Evolutionary conservation across 257 asterid species (phyloP).

Genomic region (Ballota nigra): DNA sequence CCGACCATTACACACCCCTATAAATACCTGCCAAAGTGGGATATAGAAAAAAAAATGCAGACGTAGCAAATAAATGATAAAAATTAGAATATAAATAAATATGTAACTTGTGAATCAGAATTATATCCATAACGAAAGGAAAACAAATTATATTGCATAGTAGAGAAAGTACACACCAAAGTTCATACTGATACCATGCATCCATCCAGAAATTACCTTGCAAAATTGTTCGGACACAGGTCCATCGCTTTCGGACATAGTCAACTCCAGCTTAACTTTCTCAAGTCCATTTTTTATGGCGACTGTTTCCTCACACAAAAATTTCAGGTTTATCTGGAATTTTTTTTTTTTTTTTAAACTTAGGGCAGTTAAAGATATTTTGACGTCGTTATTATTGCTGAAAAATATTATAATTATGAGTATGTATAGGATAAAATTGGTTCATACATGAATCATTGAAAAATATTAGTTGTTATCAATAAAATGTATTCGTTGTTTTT

Average conservation of each 20-base stretch:
- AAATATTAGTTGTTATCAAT: no score
- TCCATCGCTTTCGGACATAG: conserved; percentile 87
- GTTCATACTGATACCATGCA: not conserved
- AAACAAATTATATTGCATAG: not conserved
- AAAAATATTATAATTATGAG: no score
- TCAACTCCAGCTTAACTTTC: conserved; percentile 78
- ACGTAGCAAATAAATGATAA: not conserved
- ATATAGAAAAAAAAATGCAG: not conserved
- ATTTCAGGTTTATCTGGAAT: conserved; percentile 75
- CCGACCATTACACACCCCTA: no score
- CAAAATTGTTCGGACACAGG: conserved; percentile 66
- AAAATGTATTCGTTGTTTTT: no score
- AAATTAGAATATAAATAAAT: not conserved
- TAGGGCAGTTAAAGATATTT: conserved; percentile 21
- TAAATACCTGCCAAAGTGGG: no score
- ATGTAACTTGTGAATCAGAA: not conserved
- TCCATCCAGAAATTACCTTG: conserved; percentile 54
- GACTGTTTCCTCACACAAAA: conserved; percentile 94
- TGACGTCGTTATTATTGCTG: conserved; percentile 2
- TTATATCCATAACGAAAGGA: not conserved
- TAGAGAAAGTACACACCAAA: conserved; percentile 4
- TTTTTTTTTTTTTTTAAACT: no score
- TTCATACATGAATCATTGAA: no score
- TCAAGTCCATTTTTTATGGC: conserved; percentile 91
- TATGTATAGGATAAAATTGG: no score